A percentile compares a stretch with the other conserved stretches of the same genome.
Conservation (phyloP, 2,329 filamentous ascomycete species). For the Sporothrix sp. region DNA sequence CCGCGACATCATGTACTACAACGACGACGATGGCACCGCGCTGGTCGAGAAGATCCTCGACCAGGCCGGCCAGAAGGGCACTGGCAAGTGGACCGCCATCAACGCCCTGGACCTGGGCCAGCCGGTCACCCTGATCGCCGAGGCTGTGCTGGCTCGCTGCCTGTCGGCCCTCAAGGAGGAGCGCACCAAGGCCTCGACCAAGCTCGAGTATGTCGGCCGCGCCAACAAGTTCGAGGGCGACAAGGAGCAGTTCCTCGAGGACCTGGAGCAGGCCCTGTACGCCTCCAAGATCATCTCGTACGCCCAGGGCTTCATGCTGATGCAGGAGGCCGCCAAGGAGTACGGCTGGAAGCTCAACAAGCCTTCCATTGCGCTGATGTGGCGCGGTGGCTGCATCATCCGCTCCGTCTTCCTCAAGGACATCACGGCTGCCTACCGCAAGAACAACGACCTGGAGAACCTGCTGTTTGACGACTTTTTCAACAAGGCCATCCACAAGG, state of each 20-base stretch:
- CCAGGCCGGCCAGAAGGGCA: conserved; percentile 98
- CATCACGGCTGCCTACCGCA: conserved; percentile 94
- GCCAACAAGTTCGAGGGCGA: conserved; percentile 75
- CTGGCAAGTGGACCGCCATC: conserved; percentile 99
- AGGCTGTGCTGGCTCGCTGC: conserved; percentile 93
- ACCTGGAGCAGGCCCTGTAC: conserved; percentile 97
- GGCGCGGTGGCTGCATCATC: conserved; percentile 99
- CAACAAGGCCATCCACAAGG: conserved; percentile 97
- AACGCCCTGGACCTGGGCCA: conserved; percentile 97
- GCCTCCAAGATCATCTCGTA: conserved; percentile 99
- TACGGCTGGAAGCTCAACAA: conserved; percentile 99
- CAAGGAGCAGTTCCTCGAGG: conserved; percentile 86
- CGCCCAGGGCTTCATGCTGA: conserved; percentile 99
- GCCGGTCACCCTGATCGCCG: conserved; percentile 96
- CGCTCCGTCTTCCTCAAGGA: conserved; percentile 99
- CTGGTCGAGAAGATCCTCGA: conserved; percentile 99
- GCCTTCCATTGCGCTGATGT: conserved; percentile 99
- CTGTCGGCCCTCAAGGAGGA: conserved; percentile 89
- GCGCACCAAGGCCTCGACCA: conserved; percentile 69
- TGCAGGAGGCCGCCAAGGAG: conserved; percentile 95
- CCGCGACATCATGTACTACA: conserved; percentile 96
- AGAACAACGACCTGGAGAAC: conserved; percentile 91
- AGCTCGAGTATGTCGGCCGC: conserved; percentile 67
- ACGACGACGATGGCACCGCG: conserved; percentile 82
- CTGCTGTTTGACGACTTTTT: conserved; percentile 98